Evolutionary conservation across 495 filamentous ascomycete genomes (phyloP).

Genomic region (Astrothelium subdiscretum): DNA sequence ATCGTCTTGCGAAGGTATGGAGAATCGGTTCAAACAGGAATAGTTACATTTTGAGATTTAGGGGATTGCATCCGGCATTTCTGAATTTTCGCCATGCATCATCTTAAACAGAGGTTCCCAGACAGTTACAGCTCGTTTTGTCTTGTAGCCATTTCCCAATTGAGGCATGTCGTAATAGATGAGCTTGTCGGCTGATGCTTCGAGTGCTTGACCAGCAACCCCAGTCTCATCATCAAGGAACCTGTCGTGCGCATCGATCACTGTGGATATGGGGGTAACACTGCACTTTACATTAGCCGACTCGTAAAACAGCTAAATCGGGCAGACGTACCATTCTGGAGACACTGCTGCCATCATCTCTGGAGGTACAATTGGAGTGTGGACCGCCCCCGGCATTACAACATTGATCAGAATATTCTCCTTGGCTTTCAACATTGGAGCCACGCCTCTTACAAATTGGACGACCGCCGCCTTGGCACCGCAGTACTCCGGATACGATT

Average conservation of each 20-base stretch:
- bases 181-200: conserved; percentile 26
- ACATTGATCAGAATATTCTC: conserved; percentile 28
- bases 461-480: conserved; percentile 33
- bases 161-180: conserved; percentile 22
- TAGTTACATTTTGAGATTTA: too few species aligned
- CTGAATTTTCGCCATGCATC: conserved; percentile 30
- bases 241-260: conserved; percentile 25
- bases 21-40: neutral
- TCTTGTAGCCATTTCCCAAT: conserved; percentile 22
- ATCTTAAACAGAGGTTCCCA: conserved; percentile 34
- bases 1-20: neutral
- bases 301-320: neutral
- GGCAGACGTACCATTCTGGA: conserved; percentile 13
- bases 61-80: conserved; percentile 26
- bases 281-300: conserved; percentile 4
- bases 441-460: conserved; percentile 26
- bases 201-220: conserved; percentile 24
- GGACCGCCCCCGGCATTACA: conserved; percentile 26
- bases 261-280: conserved; percentile 27
- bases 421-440: conserved; percentile 27
- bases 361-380: conserved; percentile 29
- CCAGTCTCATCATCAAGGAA: conserved; percentile 25
- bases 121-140: conserved; percentile 23
- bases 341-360: conserved; percentile 28
- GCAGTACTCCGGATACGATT: conserved; percentile 30